Base-by-base conservation (phyloP, 371 early-diverging fungal genomes). In the Mortierella sp. region DNA sequence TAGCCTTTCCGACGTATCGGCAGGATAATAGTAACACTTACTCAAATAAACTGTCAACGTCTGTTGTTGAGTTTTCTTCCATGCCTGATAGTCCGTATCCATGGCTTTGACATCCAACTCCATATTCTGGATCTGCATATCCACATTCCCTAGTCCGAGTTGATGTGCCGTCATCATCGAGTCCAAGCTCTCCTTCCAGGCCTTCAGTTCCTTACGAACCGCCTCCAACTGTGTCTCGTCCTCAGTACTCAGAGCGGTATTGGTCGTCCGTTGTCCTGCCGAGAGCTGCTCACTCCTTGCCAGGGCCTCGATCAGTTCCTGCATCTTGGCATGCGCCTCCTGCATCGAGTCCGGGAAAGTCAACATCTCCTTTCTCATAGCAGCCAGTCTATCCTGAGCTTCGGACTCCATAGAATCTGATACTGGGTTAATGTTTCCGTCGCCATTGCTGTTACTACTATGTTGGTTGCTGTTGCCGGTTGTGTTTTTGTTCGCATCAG, bases 291-390 rank as follows among this genome's bases (percentile, higher is more conserved):
- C 31, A 19, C 28, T 47, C 12, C 4, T 49, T 21, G 27, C 21
- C 37, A 64, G 30, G 15, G 39, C 32, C 8, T 70, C 50, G 15
- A 60, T 21, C 41, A 64, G 31, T 6, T 49, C 44, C 23, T 63
- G 60, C 56, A 68, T 51, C 21, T 57, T 49, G 1, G 37, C 27
- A 7, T 42, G 19, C 14, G 37, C 19, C 6, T 30, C 50, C 17
- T 41, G 31, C 32, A 64, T 12, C 24, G 43, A 28, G 14, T 71
- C 62, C 4, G 75, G 64, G 23, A 63, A 44, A 2, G 37, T 31
- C 8, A 60, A 24, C 56, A 73, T 32, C 27, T 64, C 64, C 15
- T 44, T 42, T 0, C 64, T 51, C 68, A 73, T 63, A 1, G 55
- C 56, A 17, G 19, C 48, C 1, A 73, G 17, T 19, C 58, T 31